phyloP scores from a whole-genome alignment of 1,139 yeast genomes.

The Spencermartinsiella ligniputridi region DNA sequence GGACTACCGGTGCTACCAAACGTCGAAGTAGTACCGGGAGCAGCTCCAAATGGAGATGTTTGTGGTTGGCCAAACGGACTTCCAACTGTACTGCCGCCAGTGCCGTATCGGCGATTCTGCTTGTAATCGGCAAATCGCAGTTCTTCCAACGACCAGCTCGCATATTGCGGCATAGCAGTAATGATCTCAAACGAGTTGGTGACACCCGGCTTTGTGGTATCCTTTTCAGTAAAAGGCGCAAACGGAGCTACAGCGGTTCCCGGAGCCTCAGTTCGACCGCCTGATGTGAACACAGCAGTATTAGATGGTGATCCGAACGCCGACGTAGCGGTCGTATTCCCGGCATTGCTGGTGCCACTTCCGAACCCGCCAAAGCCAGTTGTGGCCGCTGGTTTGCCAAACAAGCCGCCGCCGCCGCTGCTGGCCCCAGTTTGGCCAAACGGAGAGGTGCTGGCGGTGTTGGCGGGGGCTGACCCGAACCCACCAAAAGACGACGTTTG shows the following conservation, averaged over 20 bases:
- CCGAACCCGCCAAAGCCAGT: conserved; percentile 26
- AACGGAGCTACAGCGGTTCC: conserved; percentile 59
- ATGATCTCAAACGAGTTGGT: conserved; percentile 68
- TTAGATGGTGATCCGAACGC: conserved; percentile 18
- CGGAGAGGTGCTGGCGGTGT: conserved; percentile 20
- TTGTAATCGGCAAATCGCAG: conserved; percentile 84
- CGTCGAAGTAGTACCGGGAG: not conserved
- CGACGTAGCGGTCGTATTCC: conserved; percentile 11
- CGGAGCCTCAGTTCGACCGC: conserved; percentile 37
- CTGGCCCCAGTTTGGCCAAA: conserved; percentile 31
- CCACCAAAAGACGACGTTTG: conserved; percentile 24
- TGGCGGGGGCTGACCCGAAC: conserved; percentile 14
- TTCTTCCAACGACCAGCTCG: conserved; percentile 78
- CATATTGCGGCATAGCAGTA: conserved; percentile 86
- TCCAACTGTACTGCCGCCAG: conserved; percentile 27
- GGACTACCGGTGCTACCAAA: conserved; percentile 1
- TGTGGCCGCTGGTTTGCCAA: conserved; percentile 25
- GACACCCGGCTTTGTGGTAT: conserved; percentile 46
- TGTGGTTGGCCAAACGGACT: conserved; percentile 5
- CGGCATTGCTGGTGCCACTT: conserved; percentile 14
- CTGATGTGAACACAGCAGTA: conserved; percentile 24
- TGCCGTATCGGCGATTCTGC: conserved; percentile 64
- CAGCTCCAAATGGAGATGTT: conserved; percentile 12
- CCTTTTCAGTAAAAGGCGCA: conserved; percentile 77
- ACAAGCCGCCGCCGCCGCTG: conserved; percentile 13